Evolutionary conservation across 805 yeast genomes (phyloP).

Genomic region (Pichia heedii): DNA sequence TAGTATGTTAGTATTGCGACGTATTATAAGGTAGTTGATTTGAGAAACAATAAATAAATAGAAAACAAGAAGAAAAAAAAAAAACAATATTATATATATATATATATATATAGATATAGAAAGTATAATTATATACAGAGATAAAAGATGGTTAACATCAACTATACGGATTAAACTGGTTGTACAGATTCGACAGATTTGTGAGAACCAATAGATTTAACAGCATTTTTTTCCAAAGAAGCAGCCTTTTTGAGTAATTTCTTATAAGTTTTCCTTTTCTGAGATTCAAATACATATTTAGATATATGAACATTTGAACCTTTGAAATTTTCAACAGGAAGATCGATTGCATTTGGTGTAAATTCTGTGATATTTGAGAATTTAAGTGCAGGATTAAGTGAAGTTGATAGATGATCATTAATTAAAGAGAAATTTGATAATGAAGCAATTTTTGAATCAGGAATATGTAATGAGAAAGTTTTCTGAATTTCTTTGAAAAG

Average conservation of each 20-base stretch:
- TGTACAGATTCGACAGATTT: too few species aligned
- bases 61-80: constrained; percentile 19
- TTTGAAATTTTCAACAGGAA: constrained; percentile 44
- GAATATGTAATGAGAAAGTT: constrained; percentile 41
- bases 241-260: constrained; percentile 33
- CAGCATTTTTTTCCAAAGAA: constrained; percentile 17
- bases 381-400: constrained; percentile 31
- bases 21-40: background rate
- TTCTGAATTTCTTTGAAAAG: constrained; percentile 40
- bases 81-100: background rate
- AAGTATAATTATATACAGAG: too few species aligned
- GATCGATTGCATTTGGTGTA: constrained; percentile 61
- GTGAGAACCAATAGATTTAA: too few species aligned
- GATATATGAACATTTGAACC: constrained; percentile 51
- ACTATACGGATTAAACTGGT: too few species aligned
- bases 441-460: constrained; percentile 40
- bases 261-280: constrained; percentile 37
- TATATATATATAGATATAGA: background rate
- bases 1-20: background rate
- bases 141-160: too few species aligned
- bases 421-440: constrained; percentile 33
- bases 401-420: constrained; percentile 26
- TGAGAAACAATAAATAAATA: too few species aligned
- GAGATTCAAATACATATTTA: constrained; percentile 37
- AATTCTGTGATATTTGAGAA: constrained; percentile 47